phyloP scores from a whole-genome alignment of 768 basidiomycete genomes.

The Rhizopogon salebrosus region DNA sequence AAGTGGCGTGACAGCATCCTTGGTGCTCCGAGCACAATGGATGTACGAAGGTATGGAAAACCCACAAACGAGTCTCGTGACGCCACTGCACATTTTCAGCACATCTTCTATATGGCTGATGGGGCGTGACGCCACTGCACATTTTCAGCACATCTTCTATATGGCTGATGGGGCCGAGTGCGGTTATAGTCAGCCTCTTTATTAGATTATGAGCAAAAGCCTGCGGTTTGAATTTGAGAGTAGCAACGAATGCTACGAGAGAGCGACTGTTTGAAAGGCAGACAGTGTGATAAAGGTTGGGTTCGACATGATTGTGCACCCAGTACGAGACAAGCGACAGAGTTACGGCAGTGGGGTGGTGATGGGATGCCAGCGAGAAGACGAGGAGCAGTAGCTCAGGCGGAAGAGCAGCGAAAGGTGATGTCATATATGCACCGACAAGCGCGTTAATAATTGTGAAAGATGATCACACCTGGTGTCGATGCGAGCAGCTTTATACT shows the following conservation, averaged over 20 bases:
- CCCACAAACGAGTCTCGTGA: conserved; percentile 30
- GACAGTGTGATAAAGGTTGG: conserved; percentile 33
- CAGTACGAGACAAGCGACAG: conserved; percentile 32
- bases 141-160: conserved; percentile 27
- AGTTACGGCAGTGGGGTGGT: conserved; percentile 23
- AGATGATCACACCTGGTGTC: neutral
- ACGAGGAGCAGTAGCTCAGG: conserved; percentile 31
- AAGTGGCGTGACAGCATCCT: neutral
- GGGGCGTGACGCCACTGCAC: conserved; percentile 30
- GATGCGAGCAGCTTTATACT: neutral
- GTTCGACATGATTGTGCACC: conserved; percentile 28
- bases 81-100: conserved; percentile 25
- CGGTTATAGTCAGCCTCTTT: conserved; percentile 31
- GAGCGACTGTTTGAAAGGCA: conserved; percentile 26
- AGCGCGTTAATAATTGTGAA: neutral
- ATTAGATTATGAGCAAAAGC: conserved; percentile 19
- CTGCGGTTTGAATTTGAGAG: conserved; percentile 18
- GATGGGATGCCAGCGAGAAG: conserved; percentile 30
- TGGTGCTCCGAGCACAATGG: conserved; percentile 3
- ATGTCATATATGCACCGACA: neutral
- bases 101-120: conserved; percentile 26
- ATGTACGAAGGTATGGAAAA: conserved; percentile 27
- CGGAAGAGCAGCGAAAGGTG: conserved; percentile 19
- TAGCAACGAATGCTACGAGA: conserved; percentile 25
- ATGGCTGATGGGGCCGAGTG: conserved; percentile 27